These are phyloP conservation scores for Gastrodia elata DNA, from an alignment of 106 monocot genomes.

Conservation along the genomic window DNA sequence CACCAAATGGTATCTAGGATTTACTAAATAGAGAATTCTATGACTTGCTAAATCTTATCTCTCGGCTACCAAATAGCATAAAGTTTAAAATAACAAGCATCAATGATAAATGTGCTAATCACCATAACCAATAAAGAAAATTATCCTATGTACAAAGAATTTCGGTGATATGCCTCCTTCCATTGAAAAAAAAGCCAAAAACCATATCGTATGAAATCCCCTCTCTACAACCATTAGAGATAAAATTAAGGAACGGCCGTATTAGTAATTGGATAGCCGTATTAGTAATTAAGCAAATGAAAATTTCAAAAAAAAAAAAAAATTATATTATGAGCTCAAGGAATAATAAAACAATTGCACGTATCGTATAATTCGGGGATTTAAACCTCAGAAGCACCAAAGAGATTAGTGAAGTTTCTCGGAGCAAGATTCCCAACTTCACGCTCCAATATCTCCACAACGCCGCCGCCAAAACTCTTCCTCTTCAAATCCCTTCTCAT, in stretches of 20 bases:
- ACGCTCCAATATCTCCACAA: conserved; percentile 30
- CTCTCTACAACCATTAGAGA: background rate
- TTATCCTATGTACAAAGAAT: background rate
- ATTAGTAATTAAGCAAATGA: background rate
- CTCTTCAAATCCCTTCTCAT: conserved; percentile 18
- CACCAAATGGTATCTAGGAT: too few species aligned
- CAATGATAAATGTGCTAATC: background rate
- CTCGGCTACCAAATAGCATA: too few species aligned
- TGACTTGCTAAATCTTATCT: too few species aligned
- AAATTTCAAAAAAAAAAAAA: background rate
- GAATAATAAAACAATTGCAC: background rate
- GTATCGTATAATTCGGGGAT: background rate
- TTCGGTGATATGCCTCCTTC: background rate
- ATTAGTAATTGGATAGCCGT: background rate
- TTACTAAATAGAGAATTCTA: too few species aligned
- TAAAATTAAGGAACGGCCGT: background rate
- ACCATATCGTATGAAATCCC: background rate
- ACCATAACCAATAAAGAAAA: background rate
- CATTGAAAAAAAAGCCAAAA: background rate
- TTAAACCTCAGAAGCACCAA: conserved; percentile 55
- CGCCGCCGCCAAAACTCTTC: conserved; percentile 7
- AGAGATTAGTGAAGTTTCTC: conserved; percentile 30
- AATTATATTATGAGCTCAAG: background rate
- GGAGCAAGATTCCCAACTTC: conserved; percentile 50
- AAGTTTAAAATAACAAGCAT: background rate